Evolutionary conservation across 1,139 yeast species (phyloP).

Genomic region (Geotrichum klebahnii): DNA sequence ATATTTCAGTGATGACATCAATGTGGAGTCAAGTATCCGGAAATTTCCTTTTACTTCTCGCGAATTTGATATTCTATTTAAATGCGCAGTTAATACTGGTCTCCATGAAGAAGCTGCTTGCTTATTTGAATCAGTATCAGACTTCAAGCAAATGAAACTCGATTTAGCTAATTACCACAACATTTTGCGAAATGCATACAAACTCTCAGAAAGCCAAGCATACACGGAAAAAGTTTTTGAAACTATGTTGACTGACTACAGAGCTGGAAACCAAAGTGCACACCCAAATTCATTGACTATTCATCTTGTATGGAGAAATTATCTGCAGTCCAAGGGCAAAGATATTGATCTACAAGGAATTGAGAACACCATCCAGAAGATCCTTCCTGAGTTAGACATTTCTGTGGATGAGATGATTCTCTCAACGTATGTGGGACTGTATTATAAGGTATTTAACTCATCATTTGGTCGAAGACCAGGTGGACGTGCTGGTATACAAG

Average conservation of each 20-base stretch:
- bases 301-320: constrained; percentile 16
- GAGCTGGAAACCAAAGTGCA: constrained; percentile 10
- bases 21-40: background rate
- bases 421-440: constrained; percentile 17
- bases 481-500: constrained; percentile 4
- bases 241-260: constrained; percentile 8
- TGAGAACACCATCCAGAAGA: constrained; percentile 9
- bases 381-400: constrained; percentile 13
- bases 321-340: constrained; percentile 8
- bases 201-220: constrained; percentile 1
- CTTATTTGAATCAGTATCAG: constrained; percentile 5
- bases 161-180: constrained; percentile 18
- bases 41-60: constrained; percentile 18
- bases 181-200: constrained; percentile 15
- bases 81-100: constrained; percentile 19
- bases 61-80: constrained; percentile 19
- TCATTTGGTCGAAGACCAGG: constrained; percentile 16
- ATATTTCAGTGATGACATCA: constrained; percentile 11
- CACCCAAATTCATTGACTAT: constrained; percentile 14
- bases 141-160: constrained; percentile 8
- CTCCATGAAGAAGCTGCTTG: constrained; percentile 5
- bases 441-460: constrained; percentile 10
- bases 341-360: constrained; percentile 14
- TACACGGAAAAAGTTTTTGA: constrained; percentile 10
- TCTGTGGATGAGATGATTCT: constrained; percentile 15